phyloP scores from a whole-genome alignment of 768 basidiomycete species.

The Pleurotus salmoneostramineus region DNA sequence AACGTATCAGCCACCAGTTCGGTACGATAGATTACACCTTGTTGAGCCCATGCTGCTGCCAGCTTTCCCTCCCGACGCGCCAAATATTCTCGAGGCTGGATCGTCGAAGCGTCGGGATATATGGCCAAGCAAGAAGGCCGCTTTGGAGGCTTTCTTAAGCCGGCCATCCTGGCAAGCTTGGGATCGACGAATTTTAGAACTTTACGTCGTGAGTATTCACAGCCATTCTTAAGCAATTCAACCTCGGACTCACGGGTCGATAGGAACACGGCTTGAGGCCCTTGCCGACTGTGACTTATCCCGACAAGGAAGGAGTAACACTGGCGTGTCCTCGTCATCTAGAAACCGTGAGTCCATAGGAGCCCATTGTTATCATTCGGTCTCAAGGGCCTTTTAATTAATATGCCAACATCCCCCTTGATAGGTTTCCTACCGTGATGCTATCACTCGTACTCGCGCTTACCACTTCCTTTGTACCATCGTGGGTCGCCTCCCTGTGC shows the following conservation, averaged over 20 bases:
- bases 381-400: background rate
- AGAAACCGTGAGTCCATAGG: conserved; percentile 33
- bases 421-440: conserved; percentile 40
- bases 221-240: too few relatives aligned
- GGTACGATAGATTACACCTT: conserved; percentile 35
- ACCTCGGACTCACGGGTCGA: too few relatives aligned
- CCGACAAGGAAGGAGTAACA: conserved; percentile 43
- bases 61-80: conserved; percentile 7
- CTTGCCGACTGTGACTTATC: conserved; percentile 37
- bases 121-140: conserved; percentile 48
- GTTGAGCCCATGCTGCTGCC: conserved; percentile 42
- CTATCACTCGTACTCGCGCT: conserved; percentile 23
- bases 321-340: conserved; percentile 42
- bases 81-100: conserved; percentile 22
- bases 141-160: conserved; percentile 31
- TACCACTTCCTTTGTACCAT: conserved; percentile 28
- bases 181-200: conserved; percentile 43
- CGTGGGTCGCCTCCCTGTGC: conserved; percentile 31
- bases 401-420: background rate
- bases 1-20: conserved; percentile 34
- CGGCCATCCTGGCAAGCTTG: conserved; percentile 40
- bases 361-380: background rate
- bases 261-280: conserved; percentile 40
- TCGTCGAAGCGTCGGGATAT: conserved; percentile 40
- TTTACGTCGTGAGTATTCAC: conserved; percentile 32